These are phyloP conservation scores for Ceratobasidium sp. DNA, from an alignment of 1,284 basidiomycete species.

Conservation along the genomic window DNA sequence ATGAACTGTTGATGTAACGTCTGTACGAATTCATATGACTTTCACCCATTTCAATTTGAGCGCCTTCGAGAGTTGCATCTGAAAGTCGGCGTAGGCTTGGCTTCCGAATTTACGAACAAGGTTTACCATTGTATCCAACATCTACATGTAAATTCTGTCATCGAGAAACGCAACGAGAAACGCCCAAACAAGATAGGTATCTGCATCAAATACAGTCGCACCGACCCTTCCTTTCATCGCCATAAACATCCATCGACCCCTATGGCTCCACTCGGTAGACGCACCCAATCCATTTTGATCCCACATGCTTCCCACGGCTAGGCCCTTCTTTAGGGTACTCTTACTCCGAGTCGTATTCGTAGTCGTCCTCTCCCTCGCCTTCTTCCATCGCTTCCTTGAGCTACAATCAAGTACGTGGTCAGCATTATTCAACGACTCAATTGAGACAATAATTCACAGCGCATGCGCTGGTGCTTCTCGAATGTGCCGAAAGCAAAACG, in stretches of 20 bases:
- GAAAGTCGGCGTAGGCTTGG: too few relatives aligned
- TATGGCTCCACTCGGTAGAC: not conserved
- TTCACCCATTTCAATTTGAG: not conserved
- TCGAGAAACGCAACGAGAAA: not conserved
- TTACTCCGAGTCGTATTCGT: constrained; percentile 32
- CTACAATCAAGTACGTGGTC: constrained; percentile 50
- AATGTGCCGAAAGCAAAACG: not conserved
- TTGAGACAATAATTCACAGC: constrained; percentile 1
- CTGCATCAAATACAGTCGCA: not conserved
- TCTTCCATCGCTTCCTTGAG: constrained; percentile 81
- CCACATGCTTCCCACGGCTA: not conserved
- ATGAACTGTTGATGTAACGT: not conserved
- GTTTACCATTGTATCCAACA: not conserved
- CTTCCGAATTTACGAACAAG: too few relatives aligned
- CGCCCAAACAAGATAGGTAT: too few relatives aligned
- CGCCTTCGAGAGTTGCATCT: too few relatives aligned
- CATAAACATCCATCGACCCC: constrained; percentile 1
- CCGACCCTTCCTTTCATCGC: not conserved
- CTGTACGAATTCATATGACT: not conserved
- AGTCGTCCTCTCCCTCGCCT: constrained; percentile 59
- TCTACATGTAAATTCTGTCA: not conserved
- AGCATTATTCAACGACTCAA: not conserved
- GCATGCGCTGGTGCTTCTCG: not conserved
- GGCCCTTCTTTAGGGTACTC: too few relatives aligned
- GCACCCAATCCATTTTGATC: not conserved